Base-by-base conservation (phyloP, 2,329 filamentous ascomycete genomes). In the Dactylellina parvicollis region DNA sequence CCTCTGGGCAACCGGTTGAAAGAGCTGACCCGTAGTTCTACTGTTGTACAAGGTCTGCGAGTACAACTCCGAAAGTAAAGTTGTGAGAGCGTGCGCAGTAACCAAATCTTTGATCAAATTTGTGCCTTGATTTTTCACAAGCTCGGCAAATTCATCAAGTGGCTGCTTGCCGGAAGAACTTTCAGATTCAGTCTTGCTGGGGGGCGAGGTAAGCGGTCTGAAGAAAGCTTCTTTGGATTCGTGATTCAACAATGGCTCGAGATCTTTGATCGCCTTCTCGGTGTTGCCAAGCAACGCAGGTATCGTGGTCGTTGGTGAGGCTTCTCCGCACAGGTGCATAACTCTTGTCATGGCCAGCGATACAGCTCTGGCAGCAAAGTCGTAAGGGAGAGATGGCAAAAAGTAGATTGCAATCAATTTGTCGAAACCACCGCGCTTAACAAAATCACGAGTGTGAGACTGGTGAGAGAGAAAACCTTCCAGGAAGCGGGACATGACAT, bases 371-470 rank as follows among this genome's bases (percentile, higher is more conserved):
- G 90, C 88, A 38, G 88, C 86, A 78, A 91, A 89, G 78, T 91
- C 86, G 76, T 88, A 88, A 0, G 92, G 88, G 49, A 98, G 84
- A 79, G 92, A 93, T 3, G 92, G 90, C 28, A 93, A 87, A 60
- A 90, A 91, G 40, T 90, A 90, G 62, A 97, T 87, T 78, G 97
- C 92, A 60, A 99, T 84, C 18, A 98, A 84, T 55, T 90, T 85
- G 80, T 97, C 92, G 22, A 94, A 88, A 4, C 92, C 95, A 66
- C 92, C 92, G 54, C 86, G 86, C 61, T 90, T 87, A 75, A 95
- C 88, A 78, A 97, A 94, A 22, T 86, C 85, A 16, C 84, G 83
- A 80, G 90, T 93, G 77, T 96, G 85, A 32, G 84, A 84, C 65
- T 86, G 84, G 78, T 96, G 96, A 75, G 87, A 86, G 70, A 95